A percentile compares a stretch with the other conserved stretches of the same genome.
Evolutionary conservation across 2,329 filamentous ascomycete species (phyloP).

Genomic region (Cladobotryum protrusum): DNA sequence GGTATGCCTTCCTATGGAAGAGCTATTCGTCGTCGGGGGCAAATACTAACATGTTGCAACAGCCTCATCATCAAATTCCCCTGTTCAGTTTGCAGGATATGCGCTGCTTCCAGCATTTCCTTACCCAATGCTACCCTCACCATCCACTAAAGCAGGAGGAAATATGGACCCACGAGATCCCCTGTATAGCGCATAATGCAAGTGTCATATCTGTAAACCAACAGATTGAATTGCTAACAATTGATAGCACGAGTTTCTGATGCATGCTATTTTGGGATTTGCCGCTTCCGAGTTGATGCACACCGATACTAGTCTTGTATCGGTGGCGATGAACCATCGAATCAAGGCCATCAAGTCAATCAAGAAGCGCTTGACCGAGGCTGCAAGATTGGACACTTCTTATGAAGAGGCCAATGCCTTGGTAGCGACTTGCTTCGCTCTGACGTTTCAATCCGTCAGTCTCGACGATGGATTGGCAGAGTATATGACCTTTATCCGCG

Average conservation of each 20-base stretch:
- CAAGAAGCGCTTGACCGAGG: constrained; percentile 46
- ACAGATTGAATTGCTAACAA: constrained; percentile 2
- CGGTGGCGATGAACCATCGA: constrained; percentile 57
- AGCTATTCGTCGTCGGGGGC: too few species aligned
- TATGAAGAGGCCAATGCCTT: constrained; percentile 54
- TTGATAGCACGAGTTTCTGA: constrained; percentile 55
- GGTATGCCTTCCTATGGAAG: constrained; percentile 23
- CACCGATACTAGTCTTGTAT: constrained; percentile 44
- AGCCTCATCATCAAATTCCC: constrained; percentile 53
- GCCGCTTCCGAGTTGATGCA: constrained; percentile 59
- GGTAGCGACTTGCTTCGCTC: constrained; percentile 52
- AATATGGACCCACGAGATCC: constrained; percentile 62
- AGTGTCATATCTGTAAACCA: constrained; percentile 15
- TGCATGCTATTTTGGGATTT: constrained; percentile 64
- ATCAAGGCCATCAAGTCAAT: constrained; percentile 58
- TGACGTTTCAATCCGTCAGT: constrained; percentile 53
- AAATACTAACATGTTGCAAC: not conserved
- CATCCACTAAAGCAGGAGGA: constrained; percentile 59
- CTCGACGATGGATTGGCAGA: constrained; percentile 54
- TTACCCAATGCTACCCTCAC: constrained; percentile 55
- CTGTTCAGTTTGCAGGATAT: constrained; percentile 58
- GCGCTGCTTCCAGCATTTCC: constrained; percentile 63
- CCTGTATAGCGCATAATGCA: constrained; percentile 61
- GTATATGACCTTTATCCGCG: constrained; percentile 55
- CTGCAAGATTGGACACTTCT: constrained; percentile 33